Percentiles rank a stretch among this genome's conserved stretches.
Evolutionary conservation across 441 rosid genomes (phyloP).

Genomic region (Erysimum pusillum): DNA sequence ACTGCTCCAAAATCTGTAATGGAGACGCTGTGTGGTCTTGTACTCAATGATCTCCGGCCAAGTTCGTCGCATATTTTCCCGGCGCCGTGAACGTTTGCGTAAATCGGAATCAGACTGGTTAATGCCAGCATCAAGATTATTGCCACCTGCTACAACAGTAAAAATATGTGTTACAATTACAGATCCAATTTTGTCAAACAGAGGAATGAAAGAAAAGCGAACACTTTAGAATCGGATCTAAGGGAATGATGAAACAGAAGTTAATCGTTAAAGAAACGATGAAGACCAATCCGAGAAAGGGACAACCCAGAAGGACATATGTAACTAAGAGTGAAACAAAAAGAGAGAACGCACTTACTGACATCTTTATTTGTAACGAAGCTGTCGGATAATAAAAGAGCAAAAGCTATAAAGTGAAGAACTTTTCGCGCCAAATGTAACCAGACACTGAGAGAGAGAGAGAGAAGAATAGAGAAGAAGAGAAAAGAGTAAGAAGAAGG

Average conservation of each 20-base stretch:
- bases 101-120: constrained; percentile 27
- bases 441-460: background rate
- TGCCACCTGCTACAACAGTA: too few relatives aligned
- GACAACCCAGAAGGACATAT: constrained; percentile 20
- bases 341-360: constrained; percentile 51
- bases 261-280: background rate
- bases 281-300: constrained; percentile 16
- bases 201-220: background rate
- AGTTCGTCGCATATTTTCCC: too few relatives aligned
- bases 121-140: constrained; percentile 40
- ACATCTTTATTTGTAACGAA: constrained; percentile 49
- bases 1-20: constrained; percentile 48
- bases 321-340: constrained; percentile 37
- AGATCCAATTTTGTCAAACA: constrained; percentile 7
- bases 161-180: background rate
- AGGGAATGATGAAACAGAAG: background rate
- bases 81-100: constrained; percentile 12
- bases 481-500: constrained; percentile 27
- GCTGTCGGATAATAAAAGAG: constrained; percentile 42
- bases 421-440: constrained; percentile 49
- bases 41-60: too few relatives aligned
- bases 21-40: too few relatives aligned
- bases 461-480: background rate
- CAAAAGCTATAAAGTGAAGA: constrained; percentile 39
- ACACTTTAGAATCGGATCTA: constrained; percentile 10